Conservation (phyloP, 2,329 filamentous ascomycete species). For the Neospermospora avenae region DNA sequence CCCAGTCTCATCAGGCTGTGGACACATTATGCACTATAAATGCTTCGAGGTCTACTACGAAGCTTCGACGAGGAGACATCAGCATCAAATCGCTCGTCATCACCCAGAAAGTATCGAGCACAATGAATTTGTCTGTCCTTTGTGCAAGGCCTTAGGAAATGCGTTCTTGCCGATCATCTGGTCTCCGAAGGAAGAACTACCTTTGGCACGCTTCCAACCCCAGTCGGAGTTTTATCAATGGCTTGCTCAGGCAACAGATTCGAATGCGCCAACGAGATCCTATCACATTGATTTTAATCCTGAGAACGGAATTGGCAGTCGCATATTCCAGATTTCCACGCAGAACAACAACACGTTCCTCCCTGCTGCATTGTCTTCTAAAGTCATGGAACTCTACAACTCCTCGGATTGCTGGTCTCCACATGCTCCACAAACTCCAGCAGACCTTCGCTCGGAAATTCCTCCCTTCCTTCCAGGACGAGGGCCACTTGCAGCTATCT, state of each 20-base stretch:
- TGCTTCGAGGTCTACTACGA: slow-evolving; percentile 93
- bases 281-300: slow-evolving; percentile 13
- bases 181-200: slow-evolving; percentile 85
- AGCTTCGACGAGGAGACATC: slow-evolving; percentile 78
- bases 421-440: neutral
- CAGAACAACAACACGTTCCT: slow-evolving; percentile 29
- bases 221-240: slow-evolving; percentile 54
- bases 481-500: slow-evolving; percentile 25
- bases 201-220: slow-evolving; percentile 68
- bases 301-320: slow-evolving; percentile 10
- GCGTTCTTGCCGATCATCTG: slow-evolving; percentile 92
- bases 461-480: slow-evolving; percentile 13
- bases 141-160: slow-evolving; percentile 96
- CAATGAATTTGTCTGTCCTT: slow-evolving; percentile 91
- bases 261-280: slow-evolving; percentile 9
- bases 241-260: slow-evolving; percentile 15
- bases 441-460: neutral
- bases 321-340: slow-evolving; percentile 26
- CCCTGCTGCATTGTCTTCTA: slow-evolving; percentile 21
- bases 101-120: slow-evolving; percentile 78
- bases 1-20: slow-evolving; percentile 85
- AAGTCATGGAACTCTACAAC: slow-evolving; percentile 30
- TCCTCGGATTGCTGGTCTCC: neutral
- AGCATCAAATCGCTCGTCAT: slow-evolving; percentile 88
- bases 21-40: slow-evolving; percentile 96